These are phyloP conservation scores for Verticillium klebahnii DNA, from an alignment of 2,329 filamentous ascomycete species.

Conservation along the genomic window DNA sequence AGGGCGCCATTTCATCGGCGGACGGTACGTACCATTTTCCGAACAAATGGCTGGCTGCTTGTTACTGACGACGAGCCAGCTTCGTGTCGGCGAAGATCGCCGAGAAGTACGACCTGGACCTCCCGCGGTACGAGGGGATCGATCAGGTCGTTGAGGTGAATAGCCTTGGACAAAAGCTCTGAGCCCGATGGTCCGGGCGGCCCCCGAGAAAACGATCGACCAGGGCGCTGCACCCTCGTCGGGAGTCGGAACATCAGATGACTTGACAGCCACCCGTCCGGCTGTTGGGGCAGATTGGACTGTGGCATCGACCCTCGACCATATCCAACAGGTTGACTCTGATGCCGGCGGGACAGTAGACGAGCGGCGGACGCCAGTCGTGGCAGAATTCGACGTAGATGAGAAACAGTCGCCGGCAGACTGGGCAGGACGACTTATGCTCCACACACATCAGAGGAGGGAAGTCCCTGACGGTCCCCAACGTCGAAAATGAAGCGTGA, in stretches of 20 bases:
- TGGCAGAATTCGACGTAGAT: conserved; percentile 54
- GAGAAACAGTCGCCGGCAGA: conserved; percentile 56
- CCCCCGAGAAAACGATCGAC: neutral
- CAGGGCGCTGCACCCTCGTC: neutral
- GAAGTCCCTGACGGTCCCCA: neutral
- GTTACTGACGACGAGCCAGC: conserved; percentile 31
- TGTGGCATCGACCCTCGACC: conserved; percentile 52
- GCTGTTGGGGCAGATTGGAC: conserved; percentile 55
- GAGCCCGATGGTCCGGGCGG: conserved; percentile 13
- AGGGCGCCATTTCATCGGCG: conserved; percentile 88
- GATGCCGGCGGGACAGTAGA: conserved; percentile 42
- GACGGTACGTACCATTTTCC: conserved; percentile 50
- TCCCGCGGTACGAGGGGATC: conserved; percentile 77
- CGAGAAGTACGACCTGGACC: conserved; percentile 78
- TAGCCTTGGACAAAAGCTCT: conserved; percentile 47
- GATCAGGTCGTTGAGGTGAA: conserved; percentile 84
- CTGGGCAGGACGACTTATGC: conserved; percentile 52
- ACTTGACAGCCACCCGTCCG: conserved; percentile 49
- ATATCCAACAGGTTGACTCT: conserved; percentile 35
- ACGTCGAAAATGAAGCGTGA: neutral
- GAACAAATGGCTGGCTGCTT: neutral
- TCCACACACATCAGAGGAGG: conserved; percentile 54
- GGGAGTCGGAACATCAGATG: conserved; percentile 31
- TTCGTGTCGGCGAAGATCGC: conserved; percentile 77
- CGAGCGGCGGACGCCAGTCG: conserved; percentile 42